These are phyloP conservation scores for Periconia digitata DNA, from an alignment of 2,329 filamentous ascomycete species.

Conservation along the genomic window DNA sequence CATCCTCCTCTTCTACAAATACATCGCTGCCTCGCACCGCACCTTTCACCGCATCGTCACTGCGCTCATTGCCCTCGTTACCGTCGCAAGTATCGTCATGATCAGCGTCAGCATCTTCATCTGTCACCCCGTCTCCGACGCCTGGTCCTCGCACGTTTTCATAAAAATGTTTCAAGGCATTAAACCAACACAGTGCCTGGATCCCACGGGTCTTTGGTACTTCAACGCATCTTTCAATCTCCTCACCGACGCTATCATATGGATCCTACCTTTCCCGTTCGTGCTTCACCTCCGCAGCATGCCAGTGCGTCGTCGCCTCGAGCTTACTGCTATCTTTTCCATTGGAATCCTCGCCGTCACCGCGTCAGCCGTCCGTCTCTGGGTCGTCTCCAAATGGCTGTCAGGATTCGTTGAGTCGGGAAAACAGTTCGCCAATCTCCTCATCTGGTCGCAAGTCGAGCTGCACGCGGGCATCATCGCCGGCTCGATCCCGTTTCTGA, in stretches of 20 bases:
- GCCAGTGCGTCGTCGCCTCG: constrained; percentile 51
- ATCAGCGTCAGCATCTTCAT: constrained; percentile 27
- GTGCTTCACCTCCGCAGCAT: constrained; percentile 49
- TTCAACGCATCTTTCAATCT: constrained; percentile 46
- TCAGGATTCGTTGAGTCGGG: constrained; percentile 16
- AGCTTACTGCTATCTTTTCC: constrained; percentile 45
- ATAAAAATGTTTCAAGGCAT: constrained; percentile 16
- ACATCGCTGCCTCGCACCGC: constrained; percentile 30
- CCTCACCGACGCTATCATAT: constrained; percentile 45
- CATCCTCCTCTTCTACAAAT: constrained; percentile 36
- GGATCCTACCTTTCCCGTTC: constrained; percentile 48
- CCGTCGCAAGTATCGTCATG: constrained; percentile 27
- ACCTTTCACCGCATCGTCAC: constrained; percentile 26
- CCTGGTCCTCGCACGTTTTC: constrained; percentile 28
- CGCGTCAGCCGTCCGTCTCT: constrained; percentile 32
- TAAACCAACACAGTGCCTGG: constrained; percentile 22
- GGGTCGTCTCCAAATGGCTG: constrained; percentile 29
- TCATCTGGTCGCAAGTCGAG: constrained; percentile 38
- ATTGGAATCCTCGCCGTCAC: constrained; percentile 34
- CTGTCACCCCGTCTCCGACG: constrained; percentile 29
- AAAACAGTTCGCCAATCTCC: constrained; percentile 18
- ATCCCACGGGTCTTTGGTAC: constrained; percentile 29
- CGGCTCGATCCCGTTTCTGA: constrained; percentile 35
- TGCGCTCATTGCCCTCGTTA: constrained; percentile 22
- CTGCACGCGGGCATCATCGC: constrained; percentile 34